phyloP scores from a whole-genome alignment of 805 yeast genomes.

The Candida qinlingensis region DNA sequence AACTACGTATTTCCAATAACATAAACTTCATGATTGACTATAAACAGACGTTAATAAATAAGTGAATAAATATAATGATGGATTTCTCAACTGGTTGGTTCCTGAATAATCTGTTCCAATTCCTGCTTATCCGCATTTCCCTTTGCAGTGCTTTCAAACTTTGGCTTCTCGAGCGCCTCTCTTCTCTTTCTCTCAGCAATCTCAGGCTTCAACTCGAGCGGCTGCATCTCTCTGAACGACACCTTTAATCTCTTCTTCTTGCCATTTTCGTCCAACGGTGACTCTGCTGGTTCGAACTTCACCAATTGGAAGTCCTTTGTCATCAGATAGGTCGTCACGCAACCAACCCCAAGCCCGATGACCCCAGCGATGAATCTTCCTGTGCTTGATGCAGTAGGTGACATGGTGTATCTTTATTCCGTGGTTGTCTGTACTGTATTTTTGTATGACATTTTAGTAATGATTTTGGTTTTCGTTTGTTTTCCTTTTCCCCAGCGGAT shows the following conservation, averaged over 20 bases:
- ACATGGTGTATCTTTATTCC: background rate
- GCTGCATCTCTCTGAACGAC: constrained; percentile 31
- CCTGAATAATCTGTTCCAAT: constrained; percentile 13
- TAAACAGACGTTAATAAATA: background rate
- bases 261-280: constrained; percentile 34
- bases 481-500: too few relatives aligned
- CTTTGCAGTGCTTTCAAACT: background rate
- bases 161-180: background rate
- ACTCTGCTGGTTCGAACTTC: constrained; percentile 34
- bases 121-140: constrained; percentile 1
- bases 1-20: too few relatives aligned
- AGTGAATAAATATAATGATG: background rate
- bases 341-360: constrained; percentile 15
- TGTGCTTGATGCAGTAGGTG: constrained; percentile 8
- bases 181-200: constrained; percentile 11
- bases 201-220: constrained; percentile 34
- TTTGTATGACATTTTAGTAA: too few relatives aligned
- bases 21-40: too few relatives aligned
- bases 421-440: too few relatives aligned
- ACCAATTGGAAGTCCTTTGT: constrained; percentile 27
- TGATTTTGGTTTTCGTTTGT: too few relatives aligned
- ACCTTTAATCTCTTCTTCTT: constrained; percentile 32
- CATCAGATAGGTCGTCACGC: constrained; percentile 12
- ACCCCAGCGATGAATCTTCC: constrained; percentile 16
- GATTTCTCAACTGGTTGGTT: constrained; percentile 10